Base-by-base conservation (phyloP, 805 yeast species). In the Ogataea nakhonphanomensis region DNA sequence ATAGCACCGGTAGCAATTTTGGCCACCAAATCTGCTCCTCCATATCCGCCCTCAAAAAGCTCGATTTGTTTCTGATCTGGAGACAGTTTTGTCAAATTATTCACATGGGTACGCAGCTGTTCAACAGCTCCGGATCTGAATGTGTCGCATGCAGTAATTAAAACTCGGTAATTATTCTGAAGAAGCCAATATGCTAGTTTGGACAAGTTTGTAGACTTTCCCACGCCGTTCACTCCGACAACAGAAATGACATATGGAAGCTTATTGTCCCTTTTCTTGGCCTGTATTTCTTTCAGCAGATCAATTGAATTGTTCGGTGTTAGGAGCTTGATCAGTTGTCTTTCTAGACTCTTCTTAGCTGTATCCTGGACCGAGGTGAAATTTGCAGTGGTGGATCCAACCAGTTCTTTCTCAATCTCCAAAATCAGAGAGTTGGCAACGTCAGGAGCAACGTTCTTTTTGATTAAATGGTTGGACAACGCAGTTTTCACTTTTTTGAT, bases 81-180 rank as follows among this genome's bases (percentile, higher is more conserved):
- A 24, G 87, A 81, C 30, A 90, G 69, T 46, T 79, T 79, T 38
- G 81, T 76, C 47, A 91, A 69, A 55, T 93, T 86, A 46, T 81
- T 81, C 2, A 91, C 98, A 65, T 91, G 99, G 2, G 90, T 96
- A 51, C 93, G 79, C 45, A 91, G 70, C 65, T 91, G 99, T 61
- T 91, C 98, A n/a, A 91, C 97, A 1, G 99, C 99, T 37, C 99
- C 99, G 1, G 96, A 87, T 64, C 99, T 76, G 67, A 91, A 91
- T 0, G 99, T 93, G 66, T 91, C 99, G 66, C 98, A 91, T 0
- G 99, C 99, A 15, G 95, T 95, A 53, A 91, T 84, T 37, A 91
- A 70, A 1, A 91, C 95, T 50, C 76, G 79, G 60, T 86, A 73
- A 57, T 91, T 80, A 62, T 93, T 91, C 57, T 93, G 97, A 41